These are phyloP conservation scores for Populus hybrid DNA, from an alignment of 441 rosid genomes.

Conservation along the genomic window DNA sequence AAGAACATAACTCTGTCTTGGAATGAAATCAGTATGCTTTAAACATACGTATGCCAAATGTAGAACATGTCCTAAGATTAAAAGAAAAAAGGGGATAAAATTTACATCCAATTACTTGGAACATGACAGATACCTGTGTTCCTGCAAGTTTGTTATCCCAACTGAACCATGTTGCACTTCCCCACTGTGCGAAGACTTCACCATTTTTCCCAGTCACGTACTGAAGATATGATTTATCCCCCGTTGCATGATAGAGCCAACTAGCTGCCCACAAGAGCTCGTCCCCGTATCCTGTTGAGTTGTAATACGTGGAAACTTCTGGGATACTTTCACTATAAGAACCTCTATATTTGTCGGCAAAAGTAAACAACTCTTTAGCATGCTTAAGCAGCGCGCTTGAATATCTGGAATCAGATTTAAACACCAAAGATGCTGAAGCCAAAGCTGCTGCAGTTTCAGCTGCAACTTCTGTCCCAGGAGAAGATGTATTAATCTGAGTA, in stretches of 20 bases:
- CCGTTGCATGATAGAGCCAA: slow-evolving; percentile 89
- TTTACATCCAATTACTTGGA: background rate
- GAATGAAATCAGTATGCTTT: background rate
- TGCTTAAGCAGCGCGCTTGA: slow-evolving; percentile 73
- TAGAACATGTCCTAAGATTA: background rate
- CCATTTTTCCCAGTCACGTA: too few species aligned
- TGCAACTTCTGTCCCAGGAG: slow-evolving; percentile 90
- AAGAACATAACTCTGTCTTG: background rate
- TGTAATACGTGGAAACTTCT: too few species aligned
- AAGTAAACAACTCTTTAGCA: slow-evolving; percentile 70
- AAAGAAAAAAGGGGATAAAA: background rate
- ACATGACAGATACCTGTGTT: slow-evolving; percentile 53
- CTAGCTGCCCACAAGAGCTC: slow-evolving; percentile 92
- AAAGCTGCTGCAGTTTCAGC: slow-evolving; percentile 96
- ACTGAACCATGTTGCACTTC: slow-evolving; percentile 21
- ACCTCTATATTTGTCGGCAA: slow-evolving; percentile 32
- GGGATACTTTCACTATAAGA: too few species aligned
- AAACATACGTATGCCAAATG: background rate
- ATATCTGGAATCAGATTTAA: slow-evolving; percentile 52
- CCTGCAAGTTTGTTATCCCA: slow-evolving; percentile 98
- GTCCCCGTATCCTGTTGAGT: slow-evolving; percentile 60
- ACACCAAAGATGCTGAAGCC: slow-evolving; percentile 92
- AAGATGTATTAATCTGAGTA: slow-evolving; percentile 51
- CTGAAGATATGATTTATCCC: slow-evolving; percentile 56
- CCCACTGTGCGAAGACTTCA: too few species aligned